phyloP scores from a whole-genome alignment of 75 land plant genomes.

The Cryptomeria japonica region DNA sequence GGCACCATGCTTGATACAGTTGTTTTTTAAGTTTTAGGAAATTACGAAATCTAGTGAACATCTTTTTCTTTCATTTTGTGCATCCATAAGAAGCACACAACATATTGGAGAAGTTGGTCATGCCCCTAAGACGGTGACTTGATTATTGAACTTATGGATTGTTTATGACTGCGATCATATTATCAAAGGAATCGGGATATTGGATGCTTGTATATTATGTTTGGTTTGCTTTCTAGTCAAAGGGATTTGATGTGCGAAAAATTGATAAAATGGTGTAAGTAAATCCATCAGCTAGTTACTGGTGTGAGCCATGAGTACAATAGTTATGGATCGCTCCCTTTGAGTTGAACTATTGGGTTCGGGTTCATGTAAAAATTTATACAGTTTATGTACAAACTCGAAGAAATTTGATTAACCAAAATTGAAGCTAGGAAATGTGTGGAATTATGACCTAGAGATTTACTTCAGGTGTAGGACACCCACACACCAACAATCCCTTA shows the following conservation, averaged over 20 bases:
- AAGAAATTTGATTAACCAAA: neutral
- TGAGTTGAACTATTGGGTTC: neutral
- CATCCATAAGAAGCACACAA: neutral
- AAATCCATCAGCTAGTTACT: neutral
- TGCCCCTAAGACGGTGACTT: neutral
- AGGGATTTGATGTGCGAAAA: neutral
- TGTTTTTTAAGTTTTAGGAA: conserved; percentile 50
- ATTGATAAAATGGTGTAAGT: neutral
- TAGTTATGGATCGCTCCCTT: neutral
- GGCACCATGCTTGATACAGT: conserved; percentile 97
- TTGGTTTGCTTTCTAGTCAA: neutral
- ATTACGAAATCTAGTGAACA: neutral
- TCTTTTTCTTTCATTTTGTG: neutral
- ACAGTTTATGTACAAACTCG: neutral
- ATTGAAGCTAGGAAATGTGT: neutral
- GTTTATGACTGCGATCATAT: neutral
- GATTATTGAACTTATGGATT: neutral
- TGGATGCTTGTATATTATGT: neutral
- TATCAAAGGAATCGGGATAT: neutral
- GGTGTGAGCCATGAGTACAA: neutral
- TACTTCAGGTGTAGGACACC: neutral
- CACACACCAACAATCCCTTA: neutral
- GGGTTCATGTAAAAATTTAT: neutral
- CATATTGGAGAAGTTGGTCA: neutral
- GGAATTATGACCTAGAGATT: neutral